These are phyloP conservation scores for Talaromyces adpressus DNA, from an alignment of 495 filamentous ascomycete species.

Conservation along the genomic window DNA sequence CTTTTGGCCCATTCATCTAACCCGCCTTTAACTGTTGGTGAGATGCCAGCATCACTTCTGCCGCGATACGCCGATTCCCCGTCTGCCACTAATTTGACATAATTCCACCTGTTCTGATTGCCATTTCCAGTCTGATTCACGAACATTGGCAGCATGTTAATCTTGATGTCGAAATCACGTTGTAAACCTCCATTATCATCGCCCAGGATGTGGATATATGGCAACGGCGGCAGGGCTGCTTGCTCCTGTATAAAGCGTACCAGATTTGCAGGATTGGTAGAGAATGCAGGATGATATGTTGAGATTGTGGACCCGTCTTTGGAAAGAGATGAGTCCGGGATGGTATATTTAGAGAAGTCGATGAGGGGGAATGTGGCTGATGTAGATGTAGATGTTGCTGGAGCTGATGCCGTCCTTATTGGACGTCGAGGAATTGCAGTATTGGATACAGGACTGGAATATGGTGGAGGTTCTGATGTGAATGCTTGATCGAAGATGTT, in stretches of 20 bases:
- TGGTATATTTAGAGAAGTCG: conserved; percentile 44
- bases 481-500: conserved; percentile 4
- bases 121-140: conserved; percentile 14
- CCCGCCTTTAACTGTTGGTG: conserved; percentile 29
- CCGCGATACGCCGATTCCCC: conserved; percentile 43
- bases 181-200: conserved; percentile 14
- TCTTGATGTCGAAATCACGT: conserved; percentile 41
- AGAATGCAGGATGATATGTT: conserved; percentile 32
- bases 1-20: conserved; percentile 42
- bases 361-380: conserved; percentile 27
- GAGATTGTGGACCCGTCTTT: conserved; percentile 38
- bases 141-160: conserved; percentile 47
- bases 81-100: conserved; percentile 41
- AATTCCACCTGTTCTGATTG: conserved; percentile 36
- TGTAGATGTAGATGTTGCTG: neutral
- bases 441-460: conserved; percentile 5
- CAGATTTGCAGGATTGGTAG: conserved; percentile 30
- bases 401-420: neutral
- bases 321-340: conserved; percentile 38
- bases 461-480: conserved; percentile 10
- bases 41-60: conserved; percentile 25
- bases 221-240: conserved; percentile 44
- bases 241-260: conserved; percentile 36
- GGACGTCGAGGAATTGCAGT: neutral
- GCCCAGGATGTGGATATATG: conserved; percentile 39